phyloP scores from a whole-genome alignment of 768 basidiomycete species.

The Ramaria sp. region DNA sequence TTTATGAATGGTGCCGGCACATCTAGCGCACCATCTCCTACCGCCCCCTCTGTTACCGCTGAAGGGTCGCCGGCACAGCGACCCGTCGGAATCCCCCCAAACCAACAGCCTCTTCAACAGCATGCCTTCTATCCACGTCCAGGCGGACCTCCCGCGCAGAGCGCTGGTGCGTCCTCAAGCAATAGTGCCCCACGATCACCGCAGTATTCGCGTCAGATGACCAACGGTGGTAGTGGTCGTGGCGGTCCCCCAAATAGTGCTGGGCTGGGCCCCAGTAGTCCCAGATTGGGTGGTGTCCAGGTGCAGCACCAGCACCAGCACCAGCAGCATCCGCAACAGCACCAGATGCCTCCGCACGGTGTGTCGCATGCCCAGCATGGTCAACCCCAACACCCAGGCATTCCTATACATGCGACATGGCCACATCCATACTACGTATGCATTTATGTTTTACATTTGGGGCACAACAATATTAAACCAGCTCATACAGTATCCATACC shows the following conservation, averaged over 20 bases:
- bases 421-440: slow-evolving; percentile 50
- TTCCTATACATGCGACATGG: slow-evolving; percentile 33
- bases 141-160: slow-evolving; percentile 28
- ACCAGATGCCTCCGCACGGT: slow-evolving; percentile 41
- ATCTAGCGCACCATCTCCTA: neutral
- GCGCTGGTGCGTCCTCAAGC: slow-evolving; percentile 25
- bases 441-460: slow-evolving; percentile 11
- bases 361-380: slow-evolving; percentile 43
- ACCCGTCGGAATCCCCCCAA: neutral
- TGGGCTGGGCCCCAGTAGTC: slow-evolving; percentile 23
- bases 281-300: neutral
- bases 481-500: slow-evolving; percentile 26
- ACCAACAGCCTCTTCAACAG: neutral
- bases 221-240: slow-evolving; percentile 49
- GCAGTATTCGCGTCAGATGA: slow-evolving; percentile 47
- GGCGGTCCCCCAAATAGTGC: slow-evolving; percentile 36
- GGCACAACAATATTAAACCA: slow-evolving; percentile 2
- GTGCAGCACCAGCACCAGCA: slow-evolving; percentile 2
- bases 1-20: neutral
- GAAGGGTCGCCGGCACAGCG: slow-evolving; percentile 28
- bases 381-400: slow-evolving; percentile 36
- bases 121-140: neutral
- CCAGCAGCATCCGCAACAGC: slow-evolving; percentile 27
- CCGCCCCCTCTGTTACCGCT: neutral
- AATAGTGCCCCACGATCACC: slow-evolving; percentile 47